Evolutionary conservation across 2,329 filamentous ascomycete species (phyloP), one percentile per base, ranked within the genome.

Genomic region (Shiraia sp.): DNA sequence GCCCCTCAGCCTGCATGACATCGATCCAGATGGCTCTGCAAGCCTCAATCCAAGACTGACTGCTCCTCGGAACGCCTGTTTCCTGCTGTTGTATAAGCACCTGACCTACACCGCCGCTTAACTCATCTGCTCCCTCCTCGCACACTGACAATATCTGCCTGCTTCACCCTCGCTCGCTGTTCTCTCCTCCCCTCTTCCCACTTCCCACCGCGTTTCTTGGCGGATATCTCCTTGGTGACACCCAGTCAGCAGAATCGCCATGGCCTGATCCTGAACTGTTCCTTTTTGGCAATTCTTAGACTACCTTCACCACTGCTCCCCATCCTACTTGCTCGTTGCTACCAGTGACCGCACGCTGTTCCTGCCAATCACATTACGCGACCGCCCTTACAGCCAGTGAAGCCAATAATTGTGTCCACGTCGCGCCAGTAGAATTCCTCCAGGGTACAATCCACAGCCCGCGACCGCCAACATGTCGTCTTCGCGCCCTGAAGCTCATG

Each of bases 51-150:
- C 31, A 25, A 28, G 30, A 32, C 32, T 42, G 31, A 33, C 30
- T 45, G n/a, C 32, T 45, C 40, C 45, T n/a, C 34, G 33, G 40
- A 40, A 35, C 14, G 19, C 26, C 16, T 36, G 32, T 14, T 19
- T 17, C 15, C 10, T 17, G 16, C 13, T 22, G 8, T 22, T 8
- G 19, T 22, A 22, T 8, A 22, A 31, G 24, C 48, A 45, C 45
- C 50, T 54, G 51, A 52, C 51, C 49, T 49, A 45, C 51, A 54
- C 51, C 48, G 51, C 51, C 40, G 38, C 42, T 25, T 30, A 23
- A 22, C 19, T 22, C 19, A 5, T 8, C 19, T 29, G 23, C 24
- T 14, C 14, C 30, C 28, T 15, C 23, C 29, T 32, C 16, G 16
- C 15, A 12, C 23, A 22, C n/a, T n/a, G n/a, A n/a, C n/a, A 22